phyloP scores from a whole-genome alignment of 345 rosid species.

The Hevea brasiliensis region DNA sequence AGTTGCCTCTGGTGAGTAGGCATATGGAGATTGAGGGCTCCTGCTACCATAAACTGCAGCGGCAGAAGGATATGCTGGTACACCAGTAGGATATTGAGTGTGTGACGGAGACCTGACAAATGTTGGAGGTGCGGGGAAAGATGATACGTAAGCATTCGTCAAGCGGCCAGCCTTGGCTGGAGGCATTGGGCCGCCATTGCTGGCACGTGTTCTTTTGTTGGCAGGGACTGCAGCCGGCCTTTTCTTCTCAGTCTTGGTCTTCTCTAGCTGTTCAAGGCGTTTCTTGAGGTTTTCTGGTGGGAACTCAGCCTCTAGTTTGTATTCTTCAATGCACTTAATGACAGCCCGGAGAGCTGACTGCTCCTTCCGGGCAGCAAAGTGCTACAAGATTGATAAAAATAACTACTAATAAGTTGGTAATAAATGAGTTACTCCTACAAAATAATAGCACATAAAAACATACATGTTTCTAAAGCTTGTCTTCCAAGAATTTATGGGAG shows the following conservation, averaged over 20 bases:
- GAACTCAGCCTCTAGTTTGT: constrained; percentile 78
- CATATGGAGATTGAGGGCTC: constrained; percentile 59
- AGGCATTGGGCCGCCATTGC: constrained; percentile 94
- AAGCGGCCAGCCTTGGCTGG: constrained; percentile 98
- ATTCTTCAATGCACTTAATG: constrained; percentile 95
- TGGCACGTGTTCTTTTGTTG: constrained; percentile 86
- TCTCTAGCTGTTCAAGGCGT: constrained; percentile 97
- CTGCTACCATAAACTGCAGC: constrained; percentile 58
- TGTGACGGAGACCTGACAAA: constrained; percentile 88
- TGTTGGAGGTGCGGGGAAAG: constrained; percentile 73
- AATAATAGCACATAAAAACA: too few relatives aligned
- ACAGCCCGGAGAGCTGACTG: constrained; percentile 92
- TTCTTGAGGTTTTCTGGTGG: constrained; percentile 95
- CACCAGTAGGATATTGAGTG: constrained; percentile 58
- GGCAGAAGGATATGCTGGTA: constrained; percentile 70
- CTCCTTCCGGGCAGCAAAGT: constrained; percentile 83
- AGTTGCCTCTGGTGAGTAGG: constrained; percentile 62
- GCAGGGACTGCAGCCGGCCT: constrained; percentile 81
- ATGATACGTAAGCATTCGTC: constrained; percentile 89
- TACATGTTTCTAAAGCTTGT: too few relatives aligned
- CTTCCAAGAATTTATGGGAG: too few relatives aligned
- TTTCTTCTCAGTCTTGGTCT: constrained; percentile 86
- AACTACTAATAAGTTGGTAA: constrained; percentile 3
- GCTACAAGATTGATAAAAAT: constrained; percentile 40
- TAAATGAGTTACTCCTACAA: not conserved